A percentile compares a stretch with the other conserved stretches of the same genome.
phyloP scores from a whole-genome alignment of 129 eudicot species.

The Mikania micrantha region DNA sequence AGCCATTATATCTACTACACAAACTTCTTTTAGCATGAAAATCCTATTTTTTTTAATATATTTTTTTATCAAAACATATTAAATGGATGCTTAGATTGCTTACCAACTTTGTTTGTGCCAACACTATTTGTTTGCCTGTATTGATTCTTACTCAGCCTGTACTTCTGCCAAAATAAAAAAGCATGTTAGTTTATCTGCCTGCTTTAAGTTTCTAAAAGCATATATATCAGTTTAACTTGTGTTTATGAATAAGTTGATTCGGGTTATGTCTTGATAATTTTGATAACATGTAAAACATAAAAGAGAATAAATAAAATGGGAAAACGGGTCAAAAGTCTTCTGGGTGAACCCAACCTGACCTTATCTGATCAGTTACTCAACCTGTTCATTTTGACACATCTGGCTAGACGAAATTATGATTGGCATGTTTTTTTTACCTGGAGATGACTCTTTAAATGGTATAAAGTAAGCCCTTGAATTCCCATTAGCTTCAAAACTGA shows the following conservation, averaged over 20 bases:
- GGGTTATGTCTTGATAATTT: neutral
- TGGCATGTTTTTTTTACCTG: constrained; percentile 50
- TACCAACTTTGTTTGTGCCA: constrained; percentile 61
- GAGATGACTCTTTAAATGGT: constrained; percentile 97
- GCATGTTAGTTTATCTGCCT: constrained; percentile 18
- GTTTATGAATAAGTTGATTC: neutral
- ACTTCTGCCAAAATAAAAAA: constrained; percentile 53
- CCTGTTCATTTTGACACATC: neutral
- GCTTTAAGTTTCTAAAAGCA: neutral
- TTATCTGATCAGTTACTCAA: neutral
- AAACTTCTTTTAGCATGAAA: constrained; percentile 7
- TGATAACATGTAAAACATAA: neutral
- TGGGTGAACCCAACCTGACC: neutral
- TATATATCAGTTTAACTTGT: neutral
- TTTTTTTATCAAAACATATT: neutral
- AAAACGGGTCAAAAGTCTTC: neutral
- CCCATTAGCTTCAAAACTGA: constrained; percentile 98
- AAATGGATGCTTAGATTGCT: constrained; percentile 15
- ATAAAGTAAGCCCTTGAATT: constrained; percentile 88
- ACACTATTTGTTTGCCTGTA: constrained; percentile 70
- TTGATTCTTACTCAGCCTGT: constrained; percentile 88
- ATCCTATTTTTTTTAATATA: neutral
- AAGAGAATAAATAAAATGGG: neutral
- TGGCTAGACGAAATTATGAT: neutral
- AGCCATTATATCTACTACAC: constrained; percentile 26